phyloP scores from a whole-genome alignment of 345 rosid genomes.

The Ceriops tagal region DNA sequence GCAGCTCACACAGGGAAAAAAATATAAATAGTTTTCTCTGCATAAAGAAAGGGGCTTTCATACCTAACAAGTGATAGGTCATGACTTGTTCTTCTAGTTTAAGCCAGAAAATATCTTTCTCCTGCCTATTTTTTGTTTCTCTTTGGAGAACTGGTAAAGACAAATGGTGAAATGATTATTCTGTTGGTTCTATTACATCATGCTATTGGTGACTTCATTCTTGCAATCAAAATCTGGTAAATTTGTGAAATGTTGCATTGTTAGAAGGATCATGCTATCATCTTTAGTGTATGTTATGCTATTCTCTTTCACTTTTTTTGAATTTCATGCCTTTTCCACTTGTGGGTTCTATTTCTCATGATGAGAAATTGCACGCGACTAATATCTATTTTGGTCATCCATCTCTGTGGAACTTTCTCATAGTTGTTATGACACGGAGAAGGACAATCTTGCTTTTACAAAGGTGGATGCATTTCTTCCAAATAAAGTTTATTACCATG shows the following conservation, averaged over 20 bases:
- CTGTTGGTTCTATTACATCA: no score
- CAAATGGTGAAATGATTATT: no score
- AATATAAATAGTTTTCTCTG: no score
- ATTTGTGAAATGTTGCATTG: not conserved
- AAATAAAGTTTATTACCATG: constrained; percentile 80
- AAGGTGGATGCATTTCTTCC: constrained; percentile 81
- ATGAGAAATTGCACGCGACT: not conserved
- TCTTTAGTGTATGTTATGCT: not conserved
- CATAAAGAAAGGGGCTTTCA: no score
- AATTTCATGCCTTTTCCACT: not conserved
- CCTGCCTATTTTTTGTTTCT: no score
- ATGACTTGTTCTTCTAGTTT: no score
- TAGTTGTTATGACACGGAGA: constrained; percentile 86
- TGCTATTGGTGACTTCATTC: constrained; percentile 1
- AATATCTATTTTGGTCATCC: constrained; percentile 6
- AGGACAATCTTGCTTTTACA: constrained; percentile 76
- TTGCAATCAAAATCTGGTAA: no score
- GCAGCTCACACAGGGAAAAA: no score
- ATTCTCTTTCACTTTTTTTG: not conserved
- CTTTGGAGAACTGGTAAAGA: no score
- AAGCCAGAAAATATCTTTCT: no score
- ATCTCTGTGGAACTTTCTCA: constrained; percentile 22
- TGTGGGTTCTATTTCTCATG: not conserved
- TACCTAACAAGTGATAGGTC: no score
- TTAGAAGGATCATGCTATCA: not conserved